Evolutionary conservation across 2,329 filamentous ascomycete genomes (phyloP).

Genomic region (Paecilomyces sp.): DNA sequence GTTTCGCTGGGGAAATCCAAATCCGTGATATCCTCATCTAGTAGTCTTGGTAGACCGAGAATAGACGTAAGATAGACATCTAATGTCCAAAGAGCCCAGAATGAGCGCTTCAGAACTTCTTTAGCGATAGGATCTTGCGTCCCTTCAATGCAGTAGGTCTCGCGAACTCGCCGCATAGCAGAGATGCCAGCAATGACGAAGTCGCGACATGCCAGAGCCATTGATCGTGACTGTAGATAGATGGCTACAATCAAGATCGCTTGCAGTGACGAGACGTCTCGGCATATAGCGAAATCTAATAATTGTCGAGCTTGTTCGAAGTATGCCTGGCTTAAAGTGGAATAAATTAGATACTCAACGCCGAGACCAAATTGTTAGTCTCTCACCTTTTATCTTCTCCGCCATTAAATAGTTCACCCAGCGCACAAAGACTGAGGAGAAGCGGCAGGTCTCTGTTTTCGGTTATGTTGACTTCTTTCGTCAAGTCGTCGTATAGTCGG

Average conservation of each 20-base stretch:
- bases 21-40: background rate
- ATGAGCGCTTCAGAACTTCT: background rate
- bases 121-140: background rate
- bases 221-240: background rate
- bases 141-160: background rate
- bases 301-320: background rate
- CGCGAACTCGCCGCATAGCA: background rate
- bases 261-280: background rate
- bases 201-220: background rate
- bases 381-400: background rate
- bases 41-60: background rate
- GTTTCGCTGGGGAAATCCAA: background rate
- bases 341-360: background rate
- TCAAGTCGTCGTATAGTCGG: background rate
- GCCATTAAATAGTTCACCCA: background rate
- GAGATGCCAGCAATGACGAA: background rate
- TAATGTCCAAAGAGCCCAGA: background rate
- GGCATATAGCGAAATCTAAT: background rate
- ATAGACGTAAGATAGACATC: background rate
- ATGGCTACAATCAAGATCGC: background rate
- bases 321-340: background rate
- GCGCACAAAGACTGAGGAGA: background rate
- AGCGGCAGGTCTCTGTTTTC: background rate
- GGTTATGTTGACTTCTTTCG: background rate
- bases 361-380: background rate